phyloP scores from a whole-genome alignment of 1,139 yeast species.

The Yamadazyma pseudoaaseri region DNA sequence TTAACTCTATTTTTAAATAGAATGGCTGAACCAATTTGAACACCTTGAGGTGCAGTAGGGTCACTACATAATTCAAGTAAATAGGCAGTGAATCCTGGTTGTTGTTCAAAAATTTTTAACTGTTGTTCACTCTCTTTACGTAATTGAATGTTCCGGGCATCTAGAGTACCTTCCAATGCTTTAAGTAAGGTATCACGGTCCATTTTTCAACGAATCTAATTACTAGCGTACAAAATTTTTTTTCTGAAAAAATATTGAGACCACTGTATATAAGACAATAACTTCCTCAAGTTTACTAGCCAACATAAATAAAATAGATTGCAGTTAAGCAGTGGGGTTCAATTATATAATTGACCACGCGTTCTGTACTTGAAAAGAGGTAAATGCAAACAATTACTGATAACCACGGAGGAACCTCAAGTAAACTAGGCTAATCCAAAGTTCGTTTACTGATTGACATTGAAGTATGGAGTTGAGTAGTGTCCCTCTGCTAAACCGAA shows the following conservation, averaged over 20 bases:
- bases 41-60: conserved; percentile 41
- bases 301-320: too few relatives aligned
- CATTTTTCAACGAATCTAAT: conserved; percentile 22
- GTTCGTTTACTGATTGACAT: too few relatives aligned
- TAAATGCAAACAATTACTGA: too few relatives aligned
- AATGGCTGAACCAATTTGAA: conserved; percentile 63
- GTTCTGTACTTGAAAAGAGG: too few relatives aligned
- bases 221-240: conserved; percentile 1
- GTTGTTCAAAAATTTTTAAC: conserved; percentile 39
- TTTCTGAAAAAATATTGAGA: not conserved
- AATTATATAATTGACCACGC: too few relatives aligned
- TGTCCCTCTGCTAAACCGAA: too few relatives aligned
- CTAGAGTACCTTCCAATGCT: conserved; percentile 45
- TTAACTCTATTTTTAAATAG: conserved; percentile 65
- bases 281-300: too few relatives aligned
- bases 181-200: conserved; percentile 41
- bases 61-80: conserved; percentile 55
- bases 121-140: conserved; percentile 45
- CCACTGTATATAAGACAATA: not conserved
- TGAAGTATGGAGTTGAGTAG: too few relatives aligned
- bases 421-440: too few relatives aligned
- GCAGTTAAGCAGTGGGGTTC: too few relatives aligned
- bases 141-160: conserved; percentile 32
- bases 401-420: too few relatives aligned
- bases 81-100: conserved; percentile 58